Evolutionary conservation across 2,329 filamentous ascomycete species (phyloP).

Genomic region (Fusarium beomiforme): DNA sequence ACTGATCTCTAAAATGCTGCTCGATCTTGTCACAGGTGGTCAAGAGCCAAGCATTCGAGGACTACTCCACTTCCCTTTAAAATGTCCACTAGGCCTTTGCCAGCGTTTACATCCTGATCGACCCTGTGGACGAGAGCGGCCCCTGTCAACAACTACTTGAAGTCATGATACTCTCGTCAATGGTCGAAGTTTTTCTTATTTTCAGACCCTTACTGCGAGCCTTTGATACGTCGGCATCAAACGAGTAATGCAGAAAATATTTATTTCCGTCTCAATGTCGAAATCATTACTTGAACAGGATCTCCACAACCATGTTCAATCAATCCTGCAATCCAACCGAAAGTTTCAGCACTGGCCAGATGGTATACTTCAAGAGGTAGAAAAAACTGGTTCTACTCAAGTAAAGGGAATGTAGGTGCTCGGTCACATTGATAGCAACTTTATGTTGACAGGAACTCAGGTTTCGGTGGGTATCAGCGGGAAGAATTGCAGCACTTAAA

Average conservation of each 20-base stretch:
- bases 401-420: background rate
- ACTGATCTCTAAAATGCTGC: fast-evolving
- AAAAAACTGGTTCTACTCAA: fast-evolving
- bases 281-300: background rate
- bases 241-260: fast-evolving
- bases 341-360: background rate
- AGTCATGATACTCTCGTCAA: fast-evolving
- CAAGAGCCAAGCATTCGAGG: background rate
- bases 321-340: fast-evolving
- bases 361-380: background rate
- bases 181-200: fast-evolving
- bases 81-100: fast-evolving
- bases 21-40: fast-evolving
- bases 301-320: background rate
- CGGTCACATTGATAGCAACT: fast-evolving
- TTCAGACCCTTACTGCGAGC: background rate
- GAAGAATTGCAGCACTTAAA: background rate
- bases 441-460: fast-evolving
- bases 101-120: background rate
- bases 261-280: background rate
- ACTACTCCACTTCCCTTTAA: fast-evolving
- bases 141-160: fast-evolving
- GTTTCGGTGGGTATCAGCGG: background rate
- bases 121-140: background rate
- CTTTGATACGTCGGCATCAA: background rate